Evolutionary conservation across 2,329 filamentous ascomycete species (phyloP).

Genomic region (Drechslerella coelobrocha): DNA sequence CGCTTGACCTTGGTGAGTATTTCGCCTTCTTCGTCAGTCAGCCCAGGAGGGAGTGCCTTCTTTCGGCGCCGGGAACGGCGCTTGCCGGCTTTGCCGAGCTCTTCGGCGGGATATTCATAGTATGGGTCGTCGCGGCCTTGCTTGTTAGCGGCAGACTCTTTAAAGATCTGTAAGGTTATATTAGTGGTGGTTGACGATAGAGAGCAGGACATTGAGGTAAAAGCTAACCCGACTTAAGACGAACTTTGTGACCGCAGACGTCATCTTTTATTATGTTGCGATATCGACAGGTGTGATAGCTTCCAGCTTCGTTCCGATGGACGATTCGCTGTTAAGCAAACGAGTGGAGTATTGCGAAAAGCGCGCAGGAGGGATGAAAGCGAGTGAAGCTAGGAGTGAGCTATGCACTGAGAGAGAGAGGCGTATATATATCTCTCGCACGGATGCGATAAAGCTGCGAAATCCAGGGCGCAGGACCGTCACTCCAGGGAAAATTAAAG

Average conservation of each 20-base stretch:
- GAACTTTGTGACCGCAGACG: conserved; percentile 64
- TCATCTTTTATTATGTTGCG: conserved; percentile 59
- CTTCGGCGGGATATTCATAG: conserved; percentile 74
- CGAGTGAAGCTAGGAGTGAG: conserved; percentile 3
- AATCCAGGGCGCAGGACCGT: too few species aligned
- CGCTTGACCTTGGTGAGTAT: conserved; percentile 86
- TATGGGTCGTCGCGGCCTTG: conserved; percentile 82
- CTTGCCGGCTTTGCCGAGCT: conserved; percentile 58
- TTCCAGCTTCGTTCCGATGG: background rate
- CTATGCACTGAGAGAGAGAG: background rate
- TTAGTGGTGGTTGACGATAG: background rate
- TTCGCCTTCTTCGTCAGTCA: conserved; percentile 80
- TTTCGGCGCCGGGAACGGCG: conserved; percentile 78
- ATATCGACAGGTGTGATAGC: background rate
- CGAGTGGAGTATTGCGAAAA: background rate
- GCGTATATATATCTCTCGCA: too few species aligned
- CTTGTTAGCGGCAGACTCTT: conserved; percentile 66
- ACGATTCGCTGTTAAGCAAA: background rate
- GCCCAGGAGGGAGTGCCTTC: conserved; percentile 81
- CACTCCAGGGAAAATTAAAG: too few species aligned
- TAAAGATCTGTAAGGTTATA: conserved; percentile 61
- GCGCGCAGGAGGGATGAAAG: background rate
- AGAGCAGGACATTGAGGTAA: background rate
- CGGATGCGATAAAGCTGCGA: too few species aligned
- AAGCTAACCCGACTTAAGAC: conserved; percentile 57